Conservation (phyloP, 2,329 filamentous ascomycete genomes). For the Ophiosphaerella korrae region DNA sequence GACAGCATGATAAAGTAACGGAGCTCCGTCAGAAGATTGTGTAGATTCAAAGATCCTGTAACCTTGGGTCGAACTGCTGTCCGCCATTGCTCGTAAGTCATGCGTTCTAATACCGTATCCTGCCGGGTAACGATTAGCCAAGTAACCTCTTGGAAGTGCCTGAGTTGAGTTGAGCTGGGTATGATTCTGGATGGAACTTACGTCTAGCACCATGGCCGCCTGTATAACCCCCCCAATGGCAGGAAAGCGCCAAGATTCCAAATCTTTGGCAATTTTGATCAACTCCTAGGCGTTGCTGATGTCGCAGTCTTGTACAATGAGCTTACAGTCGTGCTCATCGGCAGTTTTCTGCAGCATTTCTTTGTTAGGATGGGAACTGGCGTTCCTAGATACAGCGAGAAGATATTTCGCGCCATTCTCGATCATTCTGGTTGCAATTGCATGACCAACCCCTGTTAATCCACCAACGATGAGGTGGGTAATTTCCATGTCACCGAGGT, state of each 20-base stretch:
- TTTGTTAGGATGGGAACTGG: neutral
- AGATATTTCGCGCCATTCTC: constrained; percentile 18
- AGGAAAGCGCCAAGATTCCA: too few species aligned
- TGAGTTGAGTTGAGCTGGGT: too few species aligned
- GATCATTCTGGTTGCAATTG: constrained; percentile 15
- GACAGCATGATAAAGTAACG: constrained; percentile 33
- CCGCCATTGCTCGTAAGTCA: constrained; percentile 2
- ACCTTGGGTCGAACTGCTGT: constrained; percentile 33
- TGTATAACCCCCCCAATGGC: constrained; percentile 10
- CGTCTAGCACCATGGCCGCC: constrained; percentile 32
- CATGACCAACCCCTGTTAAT: constrained; percentile 21
- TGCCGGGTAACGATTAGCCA: too few species aligned
- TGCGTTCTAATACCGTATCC: constrained; percentile 14
- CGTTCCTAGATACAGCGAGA: constrained; percentile 12
- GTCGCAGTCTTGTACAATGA: too few species aligned
- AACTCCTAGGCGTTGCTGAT: too few species aligned
- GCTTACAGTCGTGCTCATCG: too few species aligned
- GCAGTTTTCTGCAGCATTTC: neutral
- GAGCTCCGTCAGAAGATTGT: constrained; percentile 17
- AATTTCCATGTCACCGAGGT: constrained; percentile 8
- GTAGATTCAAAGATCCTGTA: constrained; percentile 39
- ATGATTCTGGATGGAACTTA: too few species aligned
- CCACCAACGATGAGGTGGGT: constrained; percentile 24
- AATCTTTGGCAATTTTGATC: too few species aligned
- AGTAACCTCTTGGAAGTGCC: too few species aligned